phyloP scores from a whole-genome alignment of 108 stramenopile species.

The Nannochloropsis gaditana region DNA sequence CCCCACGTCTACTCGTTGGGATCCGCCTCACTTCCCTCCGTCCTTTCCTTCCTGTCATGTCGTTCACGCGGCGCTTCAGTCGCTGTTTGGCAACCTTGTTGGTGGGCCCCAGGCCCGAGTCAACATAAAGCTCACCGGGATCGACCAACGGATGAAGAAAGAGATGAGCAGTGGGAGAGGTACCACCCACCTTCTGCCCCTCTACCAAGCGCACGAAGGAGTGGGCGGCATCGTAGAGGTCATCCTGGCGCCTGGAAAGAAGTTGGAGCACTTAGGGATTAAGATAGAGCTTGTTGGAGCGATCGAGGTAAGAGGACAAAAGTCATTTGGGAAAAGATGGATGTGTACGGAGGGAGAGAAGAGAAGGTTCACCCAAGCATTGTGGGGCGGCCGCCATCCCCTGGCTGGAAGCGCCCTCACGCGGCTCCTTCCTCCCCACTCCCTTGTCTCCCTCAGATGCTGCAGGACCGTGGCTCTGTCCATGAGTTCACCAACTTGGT shows the following conservation, averaged over 20 bases:
- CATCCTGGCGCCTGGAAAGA: slow-evolving; percentile 77
- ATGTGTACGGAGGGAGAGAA: neutral
- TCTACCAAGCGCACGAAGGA: slow-evolving; percentile 8
- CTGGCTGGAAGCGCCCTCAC: too few species aligned
- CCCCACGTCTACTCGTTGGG: too few species aligned
- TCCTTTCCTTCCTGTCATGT: neutral
- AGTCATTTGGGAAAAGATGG: neutral
- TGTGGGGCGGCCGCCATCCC: too few species aligned
- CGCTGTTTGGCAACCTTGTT: neutral
- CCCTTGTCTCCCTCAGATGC: slow-evolving; percentile 53
- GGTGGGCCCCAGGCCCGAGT: slow-evolving; percentile 15
- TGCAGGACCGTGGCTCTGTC: slow-evolving; percentile 57
- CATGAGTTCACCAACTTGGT: slow-evolving; percentile 90
- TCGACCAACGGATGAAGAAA: slow-evolving; percentile 12
- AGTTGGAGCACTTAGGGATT: slow-evolving; percentile 91
- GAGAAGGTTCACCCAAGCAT: neutral
- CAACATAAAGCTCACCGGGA: slow-evolving; percentile 21
- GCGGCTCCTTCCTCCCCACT: neutral
- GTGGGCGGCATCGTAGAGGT: slow-evolving; percentile 76
- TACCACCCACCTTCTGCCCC: neutral
- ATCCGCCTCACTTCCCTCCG: neutral
- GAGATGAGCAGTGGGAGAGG: slow-evolving; percentile 17
- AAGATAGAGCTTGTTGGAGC: slow-evolving; percentile 92
- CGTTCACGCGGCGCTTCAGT: neutral
- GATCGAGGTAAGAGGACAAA: slow-evolving; percentile 60